Percentiles rank a stretch among this genome's conserved stretches.
Evolutionary conservation across 371 early-diverging fungal species (phyloP).

Genomic region (Saksenaea oblongispora): DNA sequence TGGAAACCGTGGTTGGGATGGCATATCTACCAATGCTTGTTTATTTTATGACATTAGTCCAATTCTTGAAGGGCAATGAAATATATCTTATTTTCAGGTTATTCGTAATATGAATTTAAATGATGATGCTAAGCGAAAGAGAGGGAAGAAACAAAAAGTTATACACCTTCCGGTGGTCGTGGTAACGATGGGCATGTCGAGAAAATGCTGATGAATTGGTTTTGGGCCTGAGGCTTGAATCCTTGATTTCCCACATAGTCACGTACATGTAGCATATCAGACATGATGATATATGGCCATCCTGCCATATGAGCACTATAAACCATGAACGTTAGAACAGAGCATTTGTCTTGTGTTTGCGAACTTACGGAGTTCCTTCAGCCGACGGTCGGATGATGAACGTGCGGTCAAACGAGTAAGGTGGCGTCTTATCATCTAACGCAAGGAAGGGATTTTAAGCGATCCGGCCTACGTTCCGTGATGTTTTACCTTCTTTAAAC

Average conservation of each 20-base stretch:
- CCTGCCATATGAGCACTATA: conserved; percentile 47
- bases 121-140: neutral
- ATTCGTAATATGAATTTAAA: neutral
- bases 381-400: conserved; percentile 55
- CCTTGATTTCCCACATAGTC: conserved; percentile 41
- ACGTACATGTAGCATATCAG: conserved; percentile 57
- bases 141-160: neutral
- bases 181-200: neutral
- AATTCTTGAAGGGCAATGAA: conserved; percentile 7
- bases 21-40: conserved; percentile 76
- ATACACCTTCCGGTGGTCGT: conserved; percentile 3
- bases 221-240: conserved; percentile 17
- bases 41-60: conserved; percentile 78
- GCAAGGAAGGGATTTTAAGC: neutral
- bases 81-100: neutral
- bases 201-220: neutral
- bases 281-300: conserved; percentile 53
- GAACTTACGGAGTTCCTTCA: conserved; percentile 51
- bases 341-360: neutral
- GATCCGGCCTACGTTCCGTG: neutral
- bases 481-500: conserved; percentile 47
- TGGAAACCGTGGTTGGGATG: conserved; percentile 95
- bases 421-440: conserved; percentile 22
- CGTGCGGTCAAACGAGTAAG: conserved; percentile 55
- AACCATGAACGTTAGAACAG: no score